Base-by-base conservation (phyloP, 352 stramenopile species). In the Peronosclerospora sorghi region DNA sequence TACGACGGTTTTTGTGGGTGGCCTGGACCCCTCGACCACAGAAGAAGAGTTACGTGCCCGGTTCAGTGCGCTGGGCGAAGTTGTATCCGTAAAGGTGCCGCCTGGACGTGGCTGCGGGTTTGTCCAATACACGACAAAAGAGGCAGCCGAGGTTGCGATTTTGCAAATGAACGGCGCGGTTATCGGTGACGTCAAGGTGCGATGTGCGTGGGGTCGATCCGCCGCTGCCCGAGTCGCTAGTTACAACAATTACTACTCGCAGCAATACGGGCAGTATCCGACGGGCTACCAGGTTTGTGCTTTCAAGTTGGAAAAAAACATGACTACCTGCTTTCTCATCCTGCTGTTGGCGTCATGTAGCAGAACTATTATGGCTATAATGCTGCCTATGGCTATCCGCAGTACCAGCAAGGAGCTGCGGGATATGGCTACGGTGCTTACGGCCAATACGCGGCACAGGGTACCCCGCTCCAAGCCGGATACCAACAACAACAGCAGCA, bases 1-100 rank as follows among this genome's bases (percentile, higher is more conserved):
- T 54, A 95, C 85, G 36, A 96, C 86, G 4, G 85, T 96, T 14
- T 96, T 96, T 67, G 79, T 96, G 5, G 86, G 86, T 12, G 85
- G 85, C 19, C 56, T 96, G 36, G 81, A 92, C 38, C 62, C 86
- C 18, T 73, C 47, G 5, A 77, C 73, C 5, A 86, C 82, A 1
- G 83, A 88, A 20, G 84, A 95, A 3, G 86, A 95, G 20, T 59
- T 96, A 8, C 74, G 80, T 15, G 54, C 73, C 20, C 75, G 81
- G 15, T 96, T 96, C 48, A 57, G 63, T 13, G 54, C 55, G 12
- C 73, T 90, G 21, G 86, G 86, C 21, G 74, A 90, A 41, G 75
- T 86, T 59, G 41, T 75, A 59, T 62, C 56, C 3, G 41, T 62
- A 0, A 60, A 59, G 27, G 48, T 67, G 4, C 48, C 52, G 7